Percentiles rank a stretch among this genome's conserved stretches.
These are phyloP conservation scores for Mycena pura DNA, from an alignment of 768 basidiomycete species.

Conservation along the genomic window DNA sequence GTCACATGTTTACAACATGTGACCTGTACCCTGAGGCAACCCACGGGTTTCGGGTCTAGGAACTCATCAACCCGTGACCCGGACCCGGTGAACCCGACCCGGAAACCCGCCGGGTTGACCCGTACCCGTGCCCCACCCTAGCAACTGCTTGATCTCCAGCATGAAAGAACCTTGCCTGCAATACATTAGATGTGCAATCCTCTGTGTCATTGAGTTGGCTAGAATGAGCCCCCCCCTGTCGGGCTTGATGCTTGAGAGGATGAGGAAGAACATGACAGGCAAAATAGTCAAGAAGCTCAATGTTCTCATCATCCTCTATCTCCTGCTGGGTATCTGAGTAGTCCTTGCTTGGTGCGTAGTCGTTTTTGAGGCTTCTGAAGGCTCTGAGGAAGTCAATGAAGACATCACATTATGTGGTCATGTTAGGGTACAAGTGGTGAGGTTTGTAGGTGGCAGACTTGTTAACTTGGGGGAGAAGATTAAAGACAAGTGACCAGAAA, in stretches of 20 bases:
- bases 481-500: constrained; percentile 13
- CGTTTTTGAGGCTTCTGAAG: neutral
- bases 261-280: neutral
- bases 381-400: neutral
- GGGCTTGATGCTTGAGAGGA: neutral
- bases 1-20: no score
- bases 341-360: neutral
- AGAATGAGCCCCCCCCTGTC: neutral
- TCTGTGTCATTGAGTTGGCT: constrained; percentile 8
- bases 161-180: neutral
- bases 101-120: no score
- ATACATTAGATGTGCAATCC: constrained; percentile 1
- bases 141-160: constrained; percentile 15
- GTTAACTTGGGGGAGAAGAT: constrained; percentile 12
- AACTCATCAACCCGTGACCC: no score
- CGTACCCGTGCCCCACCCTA: no score
- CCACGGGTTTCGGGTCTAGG: no score
- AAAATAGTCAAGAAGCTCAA: neutral
- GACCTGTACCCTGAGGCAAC: no score
- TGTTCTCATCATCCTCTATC: neutral
- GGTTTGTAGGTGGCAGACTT: neutral
- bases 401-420: neutral
- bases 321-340: neutral
- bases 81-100: no score
- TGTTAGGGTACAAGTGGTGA: neutral